Conservation (phyloP, 2,329 filamentous ascomycete species). For the Samsoniella hepiali region DNA sequence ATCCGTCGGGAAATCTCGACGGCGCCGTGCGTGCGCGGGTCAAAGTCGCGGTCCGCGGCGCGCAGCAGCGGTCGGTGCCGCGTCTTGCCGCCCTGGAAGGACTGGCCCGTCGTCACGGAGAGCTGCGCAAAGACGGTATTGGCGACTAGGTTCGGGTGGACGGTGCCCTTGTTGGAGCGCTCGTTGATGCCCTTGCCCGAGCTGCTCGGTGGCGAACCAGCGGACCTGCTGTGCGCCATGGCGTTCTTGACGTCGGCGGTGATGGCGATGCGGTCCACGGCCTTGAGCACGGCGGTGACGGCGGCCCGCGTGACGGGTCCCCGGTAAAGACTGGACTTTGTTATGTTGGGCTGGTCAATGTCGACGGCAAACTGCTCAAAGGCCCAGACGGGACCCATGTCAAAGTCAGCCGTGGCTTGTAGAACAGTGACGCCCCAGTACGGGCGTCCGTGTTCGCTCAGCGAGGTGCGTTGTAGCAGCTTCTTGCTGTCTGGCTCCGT, state of each 20-base stretch:
- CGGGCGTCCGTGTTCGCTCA: constrained; percentile 31
- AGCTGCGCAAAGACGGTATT: constrained; percentile 26
- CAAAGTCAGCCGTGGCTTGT: constrained; percentile 39
- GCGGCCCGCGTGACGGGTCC: constrained; percentile 38
- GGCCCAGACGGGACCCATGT: constrained; percentile 43
- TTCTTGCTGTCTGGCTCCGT: constrained; percentile 29
- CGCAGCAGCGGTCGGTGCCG: constrained; percentile 38
- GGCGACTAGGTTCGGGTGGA: constrained; percentile 27
- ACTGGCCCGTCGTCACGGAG: constrained; percentile 33
- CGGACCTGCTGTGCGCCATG: neutral
- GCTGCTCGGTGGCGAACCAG: constrained; percentile 15
- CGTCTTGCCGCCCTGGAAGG: constrained; percentile 37
- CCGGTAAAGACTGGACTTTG: constrained; percentile 40
- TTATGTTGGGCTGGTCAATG: constrained; percentile 38
- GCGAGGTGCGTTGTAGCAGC: constrained; percentile 28
- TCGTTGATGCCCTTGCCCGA: neutral
- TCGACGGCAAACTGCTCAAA: constrained; percentile 41
- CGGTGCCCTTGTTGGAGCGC: neutral
- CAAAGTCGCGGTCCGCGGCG: constrained; percentile 37
- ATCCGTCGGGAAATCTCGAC: constrained; percentile 40
- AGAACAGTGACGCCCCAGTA: constrained; percentile 41
- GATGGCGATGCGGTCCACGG: constrained; percentile 35
- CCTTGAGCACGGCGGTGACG: constrained; percentile 35
- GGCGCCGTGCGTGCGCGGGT: constrained; percentile 33
- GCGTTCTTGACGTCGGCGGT: constrained; percentile 22